Conservation (phyloP, 257 asterid species). For the Coffea eugenioides region DNA sequence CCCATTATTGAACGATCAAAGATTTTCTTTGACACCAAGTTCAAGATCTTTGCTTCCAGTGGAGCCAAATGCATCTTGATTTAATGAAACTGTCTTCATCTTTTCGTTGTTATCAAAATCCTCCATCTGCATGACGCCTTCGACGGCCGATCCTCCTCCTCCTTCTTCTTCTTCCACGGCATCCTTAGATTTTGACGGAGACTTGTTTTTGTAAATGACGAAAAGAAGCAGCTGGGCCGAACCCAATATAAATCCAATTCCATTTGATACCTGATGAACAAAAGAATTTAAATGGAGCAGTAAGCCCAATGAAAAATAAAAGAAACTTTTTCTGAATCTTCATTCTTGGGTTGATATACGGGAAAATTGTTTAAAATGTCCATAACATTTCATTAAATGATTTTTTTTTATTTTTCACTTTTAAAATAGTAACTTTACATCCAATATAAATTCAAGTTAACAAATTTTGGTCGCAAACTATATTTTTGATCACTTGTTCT, state of each 20-base stretch:
- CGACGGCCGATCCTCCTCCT: conserved; percentile 23
- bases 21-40: conserved; percentile 5
- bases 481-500: too few species aligned
- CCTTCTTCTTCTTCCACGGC: conserved; percentile 18
- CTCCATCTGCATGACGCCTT: conserved; percentile 29
- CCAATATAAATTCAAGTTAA: too few species aligned
- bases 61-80: conserved; percentile 28
- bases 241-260: conserved; percentile 54
- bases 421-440: too few species aligned
- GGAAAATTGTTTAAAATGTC: too few species aligned
- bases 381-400: too few species aligned
- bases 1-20: not conserved
- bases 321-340: too few species aligned
- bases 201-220: conserved; percentile 31
- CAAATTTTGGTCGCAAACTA: too few species aligned
- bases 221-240: conserved; percentile 49
- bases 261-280: conserved; percentile 50
- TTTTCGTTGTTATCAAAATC: conserved; percentile 17
- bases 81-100: conserved; percentile 34
- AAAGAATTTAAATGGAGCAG: conserved; percentile 6
- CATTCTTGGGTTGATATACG: too few species aligned
- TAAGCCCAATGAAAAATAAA: too few species aligned
- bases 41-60: conserved; percentile 11
- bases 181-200: conserved; percentile 20
- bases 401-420: too few species aligned